Percentiles rank a stretch among this genome's conserved stretches.
phyloP scores from a whole-genome alignment of 148 eudicot species.

The Camellia sinensis region DNA sequence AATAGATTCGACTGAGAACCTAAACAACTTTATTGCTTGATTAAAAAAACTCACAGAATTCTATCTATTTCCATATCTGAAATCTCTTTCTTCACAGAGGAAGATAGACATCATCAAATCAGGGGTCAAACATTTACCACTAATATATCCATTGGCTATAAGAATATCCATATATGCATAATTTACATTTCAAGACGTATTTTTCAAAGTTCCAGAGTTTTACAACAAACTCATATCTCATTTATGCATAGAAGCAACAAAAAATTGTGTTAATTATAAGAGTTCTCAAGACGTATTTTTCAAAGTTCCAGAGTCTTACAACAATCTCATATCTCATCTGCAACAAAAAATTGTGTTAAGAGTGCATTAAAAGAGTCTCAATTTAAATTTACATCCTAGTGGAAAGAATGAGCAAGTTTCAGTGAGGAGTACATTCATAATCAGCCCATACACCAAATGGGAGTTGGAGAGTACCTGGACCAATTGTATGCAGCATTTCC shows the following conservation, averaged over 20 bases:
- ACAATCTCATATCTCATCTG: not conserved
- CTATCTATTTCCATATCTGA: no score
- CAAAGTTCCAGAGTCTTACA: not conserved
- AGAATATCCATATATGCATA: slow-evolving; percentile 1
- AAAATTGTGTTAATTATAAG: not conserved
- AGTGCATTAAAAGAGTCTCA: not conserved
- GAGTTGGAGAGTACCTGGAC: slow-evolving; percentile 68
- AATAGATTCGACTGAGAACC: not conserved
- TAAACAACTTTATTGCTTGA: not conserved
- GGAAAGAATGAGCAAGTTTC: not conserved
- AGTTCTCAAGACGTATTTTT: not conserved
- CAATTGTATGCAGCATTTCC: slow-evolving; percentile 94
- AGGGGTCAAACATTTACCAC: slow-evolving; percentile 2
- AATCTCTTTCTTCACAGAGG: not conserved
- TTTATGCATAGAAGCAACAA: not conserved
- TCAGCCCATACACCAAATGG: not conserved
- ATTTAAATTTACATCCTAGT: not conserved
- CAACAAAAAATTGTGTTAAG: not conserved
- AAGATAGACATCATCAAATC: not conserved
- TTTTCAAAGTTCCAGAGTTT: not conserved
- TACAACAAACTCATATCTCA: not conserved
- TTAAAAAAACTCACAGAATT: no score
- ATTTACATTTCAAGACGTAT: not conserved
- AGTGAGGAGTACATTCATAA: not conserved
- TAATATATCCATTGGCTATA: not conserved